Evolutionary conservation across 2,329 filamentous ascomycete species (phyloP).

Genomic region (Aspergillus sp.): DNA sequence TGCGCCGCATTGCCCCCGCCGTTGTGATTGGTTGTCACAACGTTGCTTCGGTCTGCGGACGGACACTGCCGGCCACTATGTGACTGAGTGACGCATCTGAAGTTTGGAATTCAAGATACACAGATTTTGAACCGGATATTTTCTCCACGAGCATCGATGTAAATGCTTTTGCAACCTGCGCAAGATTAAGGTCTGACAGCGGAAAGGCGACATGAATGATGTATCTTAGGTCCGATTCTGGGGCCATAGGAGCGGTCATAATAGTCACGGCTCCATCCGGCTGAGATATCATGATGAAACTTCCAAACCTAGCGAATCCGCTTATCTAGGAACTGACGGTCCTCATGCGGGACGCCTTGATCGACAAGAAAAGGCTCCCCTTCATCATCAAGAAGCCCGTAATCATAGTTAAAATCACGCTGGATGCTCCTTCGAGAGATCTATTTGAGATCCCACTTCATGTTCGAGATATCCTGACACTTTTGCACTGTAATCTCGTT

Average conservation of each 20-base stretch:
- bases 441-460: neutral
- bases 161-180: neutral
- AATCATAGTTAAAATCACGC: neutral
- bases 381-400: neutral
- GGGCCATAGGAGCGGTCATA: neutral
- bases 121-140: neutral
- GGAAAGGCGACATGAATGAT: slow-evolving; percentile 6
- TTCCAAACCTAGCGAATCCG: neutral
- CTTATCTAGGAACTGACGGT: neutral
- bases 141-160: neutral
- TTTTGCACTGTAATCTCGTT: neutral
- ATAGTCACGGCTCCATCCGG: slow-evolving; percentile 1
- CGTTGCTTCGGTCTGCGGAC: too few species aligned
- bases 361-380: neutral
- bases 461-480: neutral
- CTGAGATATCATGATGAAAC: neutral
- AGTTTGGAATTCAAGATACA: neutral
- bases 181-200: neutral
- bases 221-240: slow-evolving; percentile 5
- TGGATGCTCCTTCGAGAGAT: neutral
- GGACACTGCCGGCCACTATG: too few species aligned
- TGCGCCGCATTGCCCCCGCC: too few species aligned
- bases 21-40: too few species aligned
- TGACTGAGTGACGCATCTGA: neutral
- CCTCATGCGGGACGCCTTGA: neutral